phyloP scores from a whole-genome alignment of 768 basidiomycete genomes.

The Coprinellus aureogranulatus region DNA sequence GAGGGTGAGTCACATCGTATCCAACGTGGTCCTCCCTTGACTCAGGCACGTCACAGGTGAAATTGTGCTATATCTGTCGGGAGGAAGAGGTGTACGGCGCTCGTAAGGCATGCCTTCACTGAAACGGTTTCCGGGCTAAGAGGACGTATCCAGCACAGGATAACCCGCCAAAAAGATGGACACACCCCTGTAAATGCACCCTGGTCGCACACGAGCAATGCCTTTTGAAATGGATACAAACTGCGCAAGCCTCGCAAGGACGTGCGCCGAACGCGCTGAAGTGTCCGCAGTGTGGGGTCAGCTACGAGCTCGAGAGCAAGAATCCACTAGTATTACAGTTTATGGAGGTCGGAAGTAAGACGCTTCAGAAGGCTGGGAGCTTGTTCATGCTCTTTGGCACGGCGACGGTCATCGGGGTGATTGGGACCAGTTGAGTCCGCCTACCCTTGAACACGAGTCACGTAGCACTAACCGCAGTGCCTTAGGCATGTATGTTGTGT shows the following conservation, averaged over 20 bases:
- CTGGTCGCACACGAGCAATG: slow-evolving; percentile 79
- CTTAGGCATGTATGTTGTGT: slow-evolving; percentile 42
- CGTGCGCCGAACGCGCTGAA: slow-evolving; percentile 68
- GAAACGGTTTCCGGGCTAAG: neutral
- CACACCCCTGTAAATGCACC: slow-evolving; percentile 79
- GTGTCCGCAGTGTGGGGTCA: slow-evolving; percentile 73
- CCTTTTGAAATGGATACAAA: slow-evolving; percentile 75
- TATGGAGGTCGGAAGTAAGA: slow-evolving; percentile 49
- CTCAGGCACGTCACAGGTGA: slow-evolving; percentile 41
- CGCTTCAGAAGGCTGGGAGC: slow-evolving; percentile 50
- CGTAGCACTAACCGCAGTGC: too few species aligned
- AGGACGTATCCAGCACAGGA: slow-evolving; percentile 33
- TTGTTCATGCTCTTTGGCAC: slow-evolving; percentile 50
- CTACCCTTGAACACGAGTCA: too few species aligned
- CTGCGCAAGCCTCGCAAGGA: slow-evolving; percentile 55
- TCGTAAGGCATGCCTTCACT: slow-evolving; percentile 24
- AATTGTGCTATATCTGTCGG: slow-evolving; percentile 78
- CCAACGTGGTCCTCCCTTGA: neutral
- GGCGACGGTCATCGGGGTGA: slow-evolving; percentile 50
- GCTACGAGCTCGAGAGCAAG: slow-evolving; percentile 66
- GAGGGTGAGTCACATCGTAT: slow-evolving; percentile 18
- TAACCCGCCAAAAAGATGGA: slow-evolving; percentile 59
- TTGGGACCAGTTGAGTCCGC: slow-evolving; percentile 56
- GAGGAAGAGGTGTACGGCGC: slow-evolving; percentile 64
- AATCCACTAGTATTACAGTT: slow-evolving; percentile 52